Evolutionary conservation across 2,329 filamentous ascomycete species (phyloP).

Genomic region (Macrophomina tecta): DNA sequence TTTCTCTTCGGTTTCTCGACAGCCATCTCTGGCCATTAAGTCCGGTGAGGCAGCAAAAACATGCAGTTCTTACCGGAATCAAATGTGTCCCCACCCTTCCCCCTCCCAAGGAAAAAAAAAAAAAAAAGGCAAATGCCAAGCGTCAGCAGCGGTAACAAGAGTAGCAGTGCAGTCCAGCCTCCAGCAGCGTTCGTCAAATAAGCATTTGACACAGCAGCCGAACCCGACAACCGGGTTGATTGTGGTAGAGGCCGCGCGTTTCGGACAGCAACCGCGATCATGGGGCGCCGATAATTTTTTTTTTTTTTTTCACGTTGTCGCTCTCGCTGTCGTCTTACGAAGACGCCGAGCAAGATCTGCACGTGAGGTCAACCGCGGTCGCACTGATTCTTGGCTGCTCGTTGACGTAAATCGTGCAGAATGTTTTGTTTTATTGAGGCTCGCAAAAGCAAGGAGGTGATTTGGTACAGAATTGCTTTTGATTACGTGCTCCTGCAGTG

Average conservation of each 20-base stretch:
- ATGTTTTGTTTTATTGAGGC: neutral
- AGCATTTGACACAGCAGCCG: neutral
- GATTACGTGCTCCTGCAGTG: too few species aligned
- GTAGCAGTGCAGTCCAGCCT: neutral
- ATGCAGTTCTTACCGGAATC: too few species aligned
- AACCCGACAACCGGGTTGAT: neutral
- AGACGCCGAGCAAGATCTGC: neutral
- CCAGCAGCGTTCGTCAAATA: neutral
- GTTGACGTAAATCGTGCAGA: neutral
- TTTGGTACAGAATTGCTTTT: too few species aligned
- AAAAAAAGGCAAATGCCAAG: neutral
- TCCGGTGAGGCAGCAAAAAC: neutral
- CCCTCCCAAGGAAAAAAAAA: too few species aligned
- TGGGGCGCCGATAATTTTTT: neutral
- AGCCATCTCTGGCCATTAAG: neutral
- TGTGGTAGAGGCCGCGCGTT: slow-evolving; percentile 9
- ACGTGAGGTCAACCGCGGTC: neutral
- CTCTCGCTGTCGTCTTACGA: neutral
- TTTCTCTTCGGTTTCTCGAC: neutral
- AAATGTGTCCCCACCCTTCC: neutral
- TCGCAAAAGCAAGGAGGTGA: too few species aligned
- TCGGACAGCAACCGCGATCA: neutral
- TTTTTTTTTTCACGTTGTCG: neutral
- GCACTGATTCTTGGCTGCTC: neutral
- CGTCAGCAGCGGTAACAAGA: neutral